Evolutionary conservation across 768 basidiomycete species (phyloP).

Genomic region (Suillus subluteus): DNA sequence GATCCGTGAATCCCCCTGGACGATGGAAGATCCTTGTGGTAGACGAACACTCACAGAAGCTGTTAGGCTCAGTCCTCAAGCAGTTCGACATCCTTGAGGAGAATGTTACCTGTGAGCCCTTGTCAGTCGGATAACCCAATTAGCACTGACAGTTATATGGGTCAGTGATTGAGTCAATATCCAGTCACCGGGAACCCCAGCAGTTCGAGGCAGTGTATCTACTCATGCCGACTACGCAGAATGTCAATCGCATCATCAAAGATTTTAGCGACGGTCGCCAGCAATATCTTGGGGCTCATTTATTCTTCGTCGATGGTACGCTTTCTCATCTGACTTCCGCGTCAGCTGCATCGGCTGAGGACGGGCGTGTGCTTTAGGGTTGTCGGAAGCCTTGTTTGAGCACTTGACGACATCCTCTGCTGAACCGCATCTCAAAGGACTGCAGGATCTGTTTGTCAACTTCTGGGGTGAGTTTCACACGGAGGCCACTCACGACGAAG

Average conservation of each 20-base stretch:
- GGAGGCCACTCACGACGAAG: neutral
- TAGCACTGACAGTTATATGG: slow-evolving; percentile 16
- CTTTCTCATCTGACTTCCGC: slow-evolving; percentile 16
- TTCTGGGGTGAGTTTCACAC: slow-evolving; percentile 76
- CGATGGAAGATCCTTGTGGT: slow-evolving; percentile 98
- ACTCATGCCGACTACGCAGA: slow-evolving; percentile 93
- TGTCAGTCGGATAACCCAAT: slow-evolving; percentile 1
- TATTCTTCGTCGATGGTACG: slow-evolving; percentile 93
- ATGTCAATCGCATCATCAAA: slow-evolving; percentile 86
- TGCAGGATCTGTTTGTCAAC: slow-evolving; percentile 91
- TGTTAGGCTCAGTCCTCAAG: slow-evolving; percentile 85
- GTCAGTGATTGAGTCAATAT: slow-evolving; percentile 91
- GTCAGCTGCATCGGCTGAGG: neutral
- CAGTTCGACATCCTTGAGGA: slow-evolving; percentile 94
- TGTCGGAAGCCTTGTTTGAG: slow-evolving; percentile 79
- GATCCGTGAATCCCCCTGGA: slow-evolving; percentile 82
- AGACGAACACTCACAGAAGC: slow-evolving; percentile 86
- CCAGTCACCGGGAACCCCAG: slow-evolving; percentile 80
- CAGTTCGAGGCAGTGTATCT: slow-evolving; percentile 92
- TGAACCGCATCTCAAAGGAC: slow-evolving; percentile 70
- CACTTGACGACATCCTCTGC: slow-evolving; percentile 76
- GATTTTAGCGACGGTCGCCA: slow-evolving; percentile 74
- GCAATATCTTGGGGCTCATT: slow-evolving; percentile 81
- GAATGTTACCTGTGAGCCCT: slow-evolving; percentile 87
- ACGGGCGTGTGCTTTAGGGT: slow-evolving; percentile 47